Conservation (phyloP, 805 yeast species). For the Sugiyamaella chiloensis region DNA sequence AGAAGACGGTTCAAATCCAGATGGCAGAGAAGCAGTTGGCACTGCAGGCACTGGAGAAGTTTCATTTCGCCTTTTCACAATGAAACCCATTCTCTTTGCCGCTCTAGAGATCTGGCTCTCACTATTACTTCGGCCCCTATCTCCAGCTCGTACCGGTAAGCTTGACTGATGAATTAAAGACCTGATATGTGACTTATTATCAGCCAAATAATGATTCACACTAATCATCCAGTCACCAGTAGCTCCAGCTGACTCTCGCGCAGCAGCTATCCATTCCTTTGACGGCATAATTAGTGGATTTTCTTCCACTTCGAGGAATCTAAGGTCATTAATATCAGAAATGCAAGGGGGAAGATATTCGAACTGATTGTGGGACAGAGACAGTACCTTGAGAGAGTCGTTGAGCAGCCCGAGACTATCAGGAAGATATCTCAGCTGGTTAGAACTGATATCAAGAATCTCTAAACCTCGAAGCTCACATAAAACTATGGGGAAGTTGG, state of each 20-base stretch:
- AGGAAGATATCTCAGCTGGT: slow-evolving; percentile 51
- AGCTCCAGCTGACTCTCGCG: slow-evolving; percentile 31
- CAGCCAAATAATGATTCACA: slow-evolving; percentile 39
- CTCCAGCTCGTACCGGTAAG: slow-evolving; percentile 11
- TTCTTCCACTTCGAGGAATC: slow-evolving; percentile 56
- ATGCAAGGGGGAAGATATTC: slow-evolving; percentile 52
- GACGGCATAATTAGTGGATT: slow-evolving; percentile 60
- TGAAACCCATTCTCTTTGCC: slow-evolving; percentile 72
- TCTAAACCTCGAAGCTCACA: slow-evolving; percentile 46
- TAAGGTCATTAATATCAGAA: slow-evolving; percentile 49
- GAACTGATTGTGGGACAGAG: slow-evolving; percentile 57
- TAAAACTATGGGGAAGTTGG: slow-evolving; percentile 48
- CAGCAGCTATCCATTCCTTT: slow-evolving; percentile 37
- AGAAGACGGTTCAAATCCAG: not conserved
- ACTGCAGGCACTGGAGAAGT: not conserved
- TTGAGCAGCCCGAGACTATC: slow-evolving; percentile 37
- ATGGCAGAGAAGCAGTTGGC: not conserved
- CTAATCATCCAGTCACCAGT: slow-evolving; percentile 47
- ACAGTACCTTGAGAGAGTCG: slow-evolving; percentile 50
- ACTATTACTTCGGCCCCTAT: slow-evolving; percentile 36
- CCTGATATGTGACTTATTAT: slow-evolving; percentile 28
- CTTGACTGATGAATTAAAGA: slow-evolving; percentile 7
- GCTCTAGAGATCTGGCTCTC: slow-evolving; percentile 56
- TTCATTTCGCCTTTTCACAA: slow-evolving; percentile 39
- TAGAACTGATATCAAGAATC: slow-evolving; percentile 62